phyloP scores from a whole-genome alignment of 108 stramenopile genomes.

The Cyclostephanos tholiformis region DNA sequence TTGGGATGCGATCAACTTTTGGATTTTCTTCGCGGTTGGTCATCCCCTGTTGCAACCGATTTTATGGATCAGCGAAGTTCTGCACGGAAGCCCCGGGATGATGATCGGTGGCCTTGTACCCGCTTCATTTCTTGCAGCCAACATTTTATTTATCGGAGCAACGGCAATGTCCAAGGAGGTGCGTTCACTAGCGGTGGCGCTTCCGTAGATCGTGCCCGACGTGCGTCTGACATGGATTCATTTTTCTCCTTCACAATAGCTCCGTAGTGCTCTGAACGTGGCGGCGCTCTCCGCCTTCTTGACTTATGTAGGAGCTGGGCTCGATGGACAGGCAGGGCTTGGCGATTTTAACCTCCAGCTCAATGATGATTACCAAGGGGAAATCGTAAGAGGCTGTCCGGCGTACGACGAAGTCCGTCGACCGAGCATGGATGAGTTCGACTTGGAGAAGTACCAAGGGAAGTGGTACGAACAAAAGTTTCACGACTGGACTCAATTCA shows the following conservation, averaged over 20 bases:
- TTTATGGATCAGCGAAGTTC: conserved; percentile 86
- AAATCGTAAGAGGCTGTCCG: conserved; percentile 88
- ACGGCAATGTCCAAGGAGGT: conserved; percentile 70
- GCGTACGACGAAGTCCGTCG: conserved; percentile 85
- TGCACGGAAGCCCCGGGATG: conserved; percentile 87
- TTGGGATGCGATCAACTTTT: conserved; percentile 85
- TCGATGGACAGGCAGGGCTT: conserved; percentile 81
- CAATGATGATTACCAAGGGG: conserved; percentile 83
- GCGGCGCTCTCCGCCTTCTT: conserved; percentile 75
- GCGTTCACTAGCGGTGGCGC: conserved; percentile 1
- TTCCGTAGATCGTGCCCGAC: not conserved
- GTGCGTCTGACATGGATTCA: not conserved
- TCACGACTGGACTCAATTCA: conserved; percentile 95
- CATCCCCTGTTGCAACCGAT: conserved; percentile 90
- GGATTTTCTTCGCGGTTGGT: conserved; percentile 93
- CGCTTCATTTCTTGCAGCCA: conserved; percentile 66
- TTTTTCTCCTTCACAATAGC: conserved; percentile 15
- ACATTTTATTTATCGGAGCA: conserved; percentile 69
- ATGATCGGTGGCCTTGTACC: conserved; percentile 78
- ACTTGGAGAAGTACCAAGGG: conserved; percentile 87
- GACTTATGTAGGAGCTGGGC: conserved; percentile 80
- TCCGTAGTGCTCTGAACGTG: conserved; percentile 78
- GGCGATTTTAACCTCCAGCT: conserved; percentile 86
- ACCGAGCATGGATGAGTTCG: conserved; percentile 87
- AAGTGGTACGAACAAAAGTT: conserved; percentile 92